Evolutionary conservation across 208 protist species (phyloP).

Genomic region (Trichomonas vaginalis): DNA sequence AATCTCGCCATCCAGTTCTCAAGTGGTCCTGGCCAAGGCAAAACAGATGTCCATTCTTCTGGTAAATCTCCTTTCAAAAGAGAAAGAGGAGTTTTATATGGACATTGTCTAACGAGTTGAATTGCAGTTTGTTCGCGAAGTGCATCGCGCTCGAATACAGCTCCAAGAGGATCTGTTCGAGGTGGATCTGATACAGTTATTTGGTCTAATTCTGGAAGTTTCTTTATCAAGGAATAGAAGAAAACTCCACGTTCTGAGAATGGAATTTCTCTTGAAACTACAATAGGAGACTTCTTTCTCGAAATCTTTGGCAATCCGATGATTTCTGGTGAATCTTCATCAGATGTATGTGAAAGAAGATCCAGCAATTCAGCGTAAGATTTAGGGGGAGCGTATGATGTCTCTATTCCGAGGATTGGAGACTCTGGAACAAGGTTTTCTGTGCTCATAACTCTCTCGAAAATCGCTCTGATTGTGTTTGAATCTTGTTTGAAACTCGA

Average conservation of each 20-base stretch:
- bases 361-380: neutral
- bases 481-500: neutral
- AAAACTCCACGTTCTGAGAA: neutral
- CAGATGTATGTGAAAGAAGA: neutral
- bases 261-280: neutral
- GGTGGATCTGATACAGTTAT: neutral
- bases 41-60: neutral
- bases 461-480: neutral
- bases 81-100: neutral
- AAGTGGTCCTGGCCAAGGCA: neutral
- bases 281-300: neutral
- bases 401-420: neutral
- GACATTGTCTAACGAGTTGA: neutral
- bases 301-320: neutral
- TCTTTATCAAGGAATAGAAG: neutral
- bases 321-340: neutral
- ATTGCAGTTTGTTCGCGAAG: neutral
- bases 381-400: neutral
- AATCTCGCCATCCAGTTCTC: neutral
- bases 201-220: neutral
- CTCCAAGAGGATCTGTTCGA: neutral
- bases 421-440: neutral
- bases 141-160: neutral
- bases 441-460: neutral
- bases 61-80: neutral